Evolutionary conservation across 2,329 filamentous ascomycete genomes (phyloP).

Genomic region (Cryphonectria japonica): DNA sequence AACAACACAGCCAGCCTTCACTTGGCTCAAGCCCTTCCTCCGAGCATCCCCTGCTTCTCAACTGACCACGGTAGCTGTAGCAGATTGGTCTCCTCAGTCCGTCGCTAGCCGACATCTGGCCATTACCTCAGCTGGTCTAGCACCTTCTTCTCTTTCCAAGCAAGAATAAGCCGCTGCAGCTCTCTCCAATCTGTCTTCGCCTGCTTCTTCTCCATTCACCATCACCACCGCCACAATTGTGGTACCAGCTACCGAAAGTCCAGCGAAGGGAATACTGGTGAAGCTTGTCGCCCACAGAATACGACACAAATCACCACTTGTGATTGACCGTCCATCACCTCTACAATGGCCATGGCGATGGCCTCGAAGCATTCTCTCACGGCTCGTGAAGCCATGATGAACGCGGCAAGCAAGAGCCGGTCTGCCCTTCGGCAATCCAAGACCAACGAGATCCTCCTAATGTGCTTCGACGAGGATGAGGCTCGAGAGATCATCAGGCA

Average conservation of each 20-base stretch:
- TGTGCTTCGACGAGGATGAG: background rate
- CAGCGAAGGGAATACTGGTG: background rate
- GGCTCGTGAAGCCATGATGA: conserved; percentile 1
- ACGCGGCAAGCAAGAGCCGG: background rate
- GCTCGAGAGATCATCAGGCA: background rate
- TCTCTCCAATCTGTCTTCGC: background rate
- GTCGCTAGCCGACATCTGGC: background rate
- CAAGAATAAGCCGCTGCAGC: no score
- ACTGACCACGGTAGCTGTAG: background rate
- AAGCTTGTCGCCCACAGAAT: background rate
- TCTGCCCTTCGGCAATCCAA: background rate
- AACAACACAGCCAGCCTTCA: no score
- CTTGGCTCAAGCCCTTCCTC: no score
- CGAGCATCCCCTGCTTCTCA: no score
- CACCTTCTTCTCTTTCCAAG: no score
- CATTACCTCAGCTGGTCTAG: background rate
- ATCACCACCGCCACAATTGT: background rate
- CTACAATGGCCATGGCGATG: background rate
- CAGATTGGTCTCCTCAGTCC: background rate
- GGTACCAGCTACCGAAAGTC: background rate
- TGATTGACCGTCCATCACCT: background rate
- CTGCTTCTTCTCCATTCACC: background rate
- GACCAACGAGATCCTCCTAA: background rate
- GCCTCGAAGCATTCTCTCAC: background rate
- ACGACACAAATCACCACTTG: background rate